phyloP scores from a whole-genome alignment of 805 yeast species.

The Priceomyces fermenticarens region DNA sequence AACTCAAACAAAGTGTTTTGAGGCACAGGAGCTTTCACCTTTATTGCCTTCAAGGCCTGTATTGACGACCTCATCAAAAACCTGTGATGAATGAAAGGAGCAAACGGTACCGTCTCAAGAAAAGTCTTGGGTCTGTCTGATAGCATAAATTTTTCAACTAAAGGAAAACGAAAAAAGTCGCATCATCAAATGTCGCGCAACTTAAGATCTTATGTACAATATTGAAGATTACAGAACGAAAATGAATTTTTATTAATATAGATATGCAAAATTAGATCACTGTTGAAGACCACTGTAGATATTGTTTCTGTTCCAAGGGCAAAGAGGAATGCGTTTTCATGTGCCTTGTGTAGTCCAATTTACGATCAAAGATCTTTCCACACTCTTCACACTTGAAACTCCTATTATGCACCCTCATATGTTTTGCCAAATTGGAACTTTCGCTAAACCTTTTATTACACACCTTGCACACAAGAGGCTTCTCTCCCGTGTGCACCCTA shows the following conservation, averaged over 20 bases:
- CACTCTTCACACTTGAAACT: slow-evolving; percentile 51
- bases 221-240: no score
- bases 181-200: background rate
- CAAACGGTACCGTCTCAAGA: no score
- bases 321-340: slow-evolving; percentile 8
- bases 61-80: slow-evolving; percentile 23
- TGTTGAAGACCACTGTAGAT: background rate
- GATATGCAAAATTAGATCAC: no score
- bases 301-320: background rate
- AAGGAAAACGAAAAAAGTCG: background rate
- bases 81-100: background rate
- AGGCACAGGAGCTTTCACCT: slow-evolving; percentile 15
- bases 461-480: slow-evolving; percentile 75
- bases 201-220: no score
- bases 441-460: slow-evolving; percentile 87
- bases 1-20: slow-evolving; percentile 20
- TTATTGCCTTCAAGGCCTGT: slow-evolving; percentile 19
- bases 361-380: slow-evolving; percentile 46
- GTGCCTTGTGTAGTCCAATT: slow-evolving; percentile 12
- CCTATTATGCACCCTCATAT: slow-evolving; percentile 72
- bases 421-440: slow-evolving; percentile 84
- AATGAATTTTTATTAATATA: no score
- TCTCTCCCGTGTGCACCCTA: slow-evolving; percentile 87
- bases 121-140: no score
- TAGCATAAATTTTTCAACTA: no score